Conservation (phyloP, 805 yeast genomes). For the Ascoidea tarda region DNA sequence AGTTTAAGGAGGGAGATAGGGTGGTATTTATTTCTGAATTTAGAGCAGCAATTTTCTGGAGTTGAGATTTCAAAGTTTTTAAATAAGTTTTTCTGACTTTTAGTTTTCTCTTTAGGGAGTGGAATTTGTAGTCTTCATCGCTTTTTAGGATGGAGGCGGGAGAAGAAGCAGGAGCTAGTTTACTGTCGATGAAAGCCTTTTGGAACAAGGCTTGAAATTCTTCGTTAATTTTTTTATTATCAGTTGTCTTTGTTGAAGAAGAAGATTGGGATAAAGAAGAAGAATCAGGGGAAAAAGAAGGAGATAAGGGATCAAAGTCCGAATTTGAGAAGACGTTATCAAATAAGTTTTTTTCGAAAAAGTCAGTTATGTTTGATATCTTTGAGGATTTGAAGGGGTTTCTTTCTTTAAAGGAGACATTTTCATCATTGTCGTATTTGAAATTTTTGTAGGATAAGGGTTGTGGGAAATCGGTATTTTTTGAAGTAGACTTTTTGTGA, state of each 20-base stretch:
- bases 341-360: background rate
- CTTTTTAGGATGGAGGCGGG: background rate
- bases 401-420: background rate
- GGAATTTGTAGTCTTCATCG: background rate
- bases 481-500: background rate
- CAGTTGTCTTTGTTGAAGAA: background rate
- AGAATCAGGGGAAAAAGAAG: background rate
- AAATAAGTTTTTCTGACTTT: background rate
- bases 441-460: background rate
- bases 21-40: slow-evolving; percentile 1
- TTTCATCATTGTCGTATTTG: background rate
- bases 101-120: too few species aligned
- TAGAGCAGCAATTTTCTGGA: too few species aligned
- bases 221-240: too few species aligned
- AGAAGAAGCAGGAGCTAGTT: background rate
- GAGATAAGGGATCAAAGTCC: background rate
- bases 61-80: background rate
- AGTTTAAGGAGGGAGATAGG: slow-evolving; percentile 4
- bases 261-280: background rate
- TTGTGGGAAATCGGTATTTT: background rate
- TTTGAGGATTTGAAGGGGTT: too few species aligned
- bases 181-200: background rate
- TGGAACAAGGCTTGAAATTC: background rate
- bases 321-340: background rate
- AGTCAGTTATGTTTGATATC: too few species aligned